Evolutionary conservation across 2,329 filamentous ascomycete genomes (phyloP), one percentile per base, ranked within the genome.

Genomic region (Emmonsiellopsis sp.): DNA sequence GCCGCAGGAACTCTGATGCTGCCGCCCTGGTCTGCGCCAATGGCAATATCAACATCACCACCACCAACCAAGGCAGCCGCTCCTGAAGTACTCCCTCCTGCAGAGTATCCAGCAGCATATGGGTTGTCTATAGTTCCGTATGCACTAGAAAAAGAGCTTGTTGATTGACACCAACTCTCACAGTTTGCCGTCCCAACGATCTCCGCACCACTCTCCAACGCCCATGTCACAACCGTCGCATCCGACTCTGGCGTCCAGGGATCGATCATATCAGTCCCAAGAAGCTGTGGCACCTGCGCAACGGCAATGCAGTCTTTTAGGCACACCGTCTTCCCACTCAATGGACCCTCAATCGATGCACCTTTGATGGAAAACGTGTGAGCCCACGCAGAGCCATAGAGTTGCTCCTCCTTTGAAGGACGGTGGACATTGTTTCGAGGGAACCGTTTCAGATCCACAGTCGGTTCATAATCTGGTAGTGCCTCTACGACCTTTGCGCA

Each of bases 241-340:
- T 82, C 79, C 2, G 75, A 76, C 5, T 64, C 68, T 0, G 79
- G 76, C 0, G 70, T 76, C 78, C 78, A 81, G 0, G 72, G 69
- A 1, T 62, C 70, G 55, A 73, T 76, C 11, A 73, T 73, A 56
- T 79, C 74, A 42, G 73, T 80, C 0, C 79, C 77, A 42, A 75
- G 73, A 52, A 80, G 71, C 51, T 79, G 76, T 0, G 79, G 78
- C 1, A 82, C 75, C 0, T 73, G 75, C 1, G 77, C 77, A 1
- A 81, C 77, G 3, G 76, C 73, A 38, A 81, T 75, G 32, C 77
- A 78, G 57, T 82, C 79, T 59, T 81, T 81, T 11, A 81, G 56
- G 54, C 75, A 77, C 2, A 80, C 60, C 0, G 70, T 74, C 49
- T 76, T 80, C 0, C 72, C 75, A 50, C 57, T 65, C n/a, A 77